Base-by-base conservation (phyloP, 2,329 filamentous ascomycete genomes). In the Penicillium sp. region DNA sequence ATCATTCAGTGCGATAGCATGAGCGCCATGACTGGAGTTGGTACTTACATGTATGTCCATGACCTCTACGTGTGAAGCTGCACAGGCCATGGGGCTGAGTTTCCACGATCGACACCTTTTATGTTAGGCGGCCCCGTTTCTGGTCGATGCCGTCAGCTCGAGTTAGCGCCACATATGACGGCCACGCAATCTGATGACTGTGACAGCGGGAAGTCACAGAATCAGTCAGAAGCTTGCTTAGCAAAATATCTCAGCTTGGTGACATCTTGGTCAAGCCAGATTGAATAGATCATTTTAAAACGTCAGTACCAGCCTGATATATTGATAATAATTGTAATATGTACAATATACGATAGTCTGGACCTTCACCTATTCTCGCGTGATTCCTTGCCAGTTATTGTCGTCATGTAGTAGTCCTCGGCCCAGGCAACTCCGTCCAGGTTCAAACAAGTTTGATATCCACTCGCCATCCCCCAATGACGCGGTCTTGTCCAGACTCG, bases 141-240 rank as follows among this genome's bases (percentile, higher is more conserved):
- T 19, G 6, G 44, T 28, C 5, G 44, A 47, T 47, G 15, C 44
- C 13, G 13, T 47, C 44, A 3, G 5, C n/a, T 47, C n/a, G 24
- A 47, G 47, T 50, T 50, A 24, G n/a, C 47, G 47, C 47, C 26
- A 28, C 47, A 30, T n/a, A 7, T n/a, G 28, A 33, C 33, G 47
- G 47, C 47, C 47, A 15, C 26, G 47, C 47, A 33, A 33, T 50
- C 28, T 17, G 28, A 50, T 19, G 47, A 50, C 28, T 30, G 19
- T n/a, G 44, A 47, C 22, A n/a, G 44, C 22, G 15, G 28, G 47
- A 33, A 50, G 15, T 10, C 26, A 50, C 15, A 50, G 17, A 50
- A n/a, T 50, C 47, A 1, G 47, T n/a, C 1, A 30, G 10, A 19
- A 33, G 47, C 28, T 50, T 30, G 47, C 28, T 50, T 30, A 50